phyloP scores from a whole-genome alignment of 1,284 basidiomycete genomes.

The Ceratobasidium sp. region DNA sequence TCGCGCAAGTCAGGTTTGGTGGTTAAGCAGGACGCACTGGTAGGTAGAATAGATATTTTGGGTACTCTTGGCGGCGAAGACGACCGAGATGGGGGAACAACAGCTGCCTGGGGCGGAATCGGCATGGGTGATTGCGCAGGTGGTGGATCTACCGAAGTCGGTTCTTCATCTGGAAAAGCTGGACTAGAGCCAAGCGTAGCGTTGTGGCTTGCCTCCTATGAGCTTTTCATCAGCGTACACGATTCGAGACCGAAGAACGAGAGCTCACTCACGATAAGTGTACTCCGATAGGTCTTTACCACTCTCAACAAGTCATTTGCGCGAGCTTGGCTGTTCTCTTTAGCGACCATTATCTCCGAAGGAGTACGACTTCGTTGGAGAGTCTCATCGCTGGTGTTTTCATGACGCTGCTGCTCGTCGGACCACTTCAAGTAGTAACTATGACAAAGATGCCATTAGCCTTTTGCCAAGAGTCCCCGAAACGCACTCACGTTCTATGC shows the following conservation, averaged over 20 bases:
- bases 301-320: background rate
- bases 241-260: background rate
- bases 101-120: background rate
- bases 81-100: background rate
- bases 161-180: background rate
- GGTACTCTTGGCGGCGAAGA: background rate
- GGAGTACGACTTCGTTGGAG: background rate
- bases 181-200: background rate
- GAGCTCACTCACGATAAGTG: background rate
- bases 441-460: background rate
- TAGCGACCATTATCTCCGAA: background rate
- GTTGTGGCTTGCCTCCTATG: background rate
- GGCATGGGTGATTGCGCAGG: background rate
- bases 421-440: slow-evolving; percentile 12
- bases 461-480: background rate
- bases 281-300: background rate
- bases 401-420: background rate
- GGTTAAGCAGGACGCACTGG: background rate
- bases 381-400: background rate
- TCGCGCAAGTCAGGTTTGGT: background rate
- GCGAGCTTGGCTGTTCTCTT: background rate
- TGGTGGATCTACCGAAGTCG: background rate
- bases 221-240: too few species aligned
- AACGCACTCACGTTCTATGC: background rate
- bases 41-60: background rate